Percentiles rank a stretch among this genome's conserved stretches.
These are phyloP conservation scores for Plenodomus lindquistii DNA, from an alignment of 2,329 filamentous ascomycete genomes.

Conservation along the genomic window DNA sequence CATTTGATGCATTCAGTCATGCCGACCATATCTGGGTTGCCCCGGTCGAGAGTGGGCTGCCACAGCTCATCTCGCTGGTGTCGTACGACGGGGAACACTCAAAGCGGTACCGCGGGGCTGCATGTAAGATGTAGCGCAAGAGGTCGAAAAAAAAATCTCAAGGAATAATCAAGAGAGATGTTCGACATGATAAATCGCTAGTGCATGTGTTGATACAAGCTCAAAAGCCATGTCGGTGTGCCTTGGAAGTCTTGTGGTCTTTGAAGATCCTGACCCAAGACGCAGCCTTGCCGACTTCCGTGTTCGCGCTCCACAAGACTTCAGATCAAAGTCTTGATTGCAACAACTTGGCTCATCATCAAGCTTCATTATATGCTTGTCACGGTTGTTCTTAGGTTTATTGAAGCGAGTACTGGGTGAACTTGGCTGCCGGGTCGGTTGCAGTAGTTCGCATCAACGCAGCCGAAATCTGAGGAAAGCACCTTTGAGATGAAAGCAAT, in stretches of 20 bases:
- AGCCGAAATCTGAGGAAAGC: too few relatives aligned
- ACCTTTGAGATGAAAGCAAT: too few relatives aligned
- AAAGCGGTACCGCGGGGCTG: too few relatives aligned
- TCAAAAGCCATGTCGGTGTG: background rate
- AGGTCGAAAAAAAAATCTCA: too few relatives aligned
- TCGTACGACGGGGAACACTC: too few relatives aligned
- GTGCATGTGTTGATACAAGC: background rate
- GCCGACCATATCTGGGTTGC: too few relatives aligned
- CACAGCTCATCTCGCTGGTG: too few relatives aligned
- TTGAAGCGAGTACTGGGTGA: background rate
- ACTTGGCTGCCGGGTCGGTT: background rate
- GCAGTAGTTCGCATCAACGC: background rate
- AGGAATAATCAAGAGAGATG: too few relatives aligned
- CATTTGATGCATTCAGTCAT: too few relatives aligned
- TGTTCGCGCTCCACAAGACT: background rate
- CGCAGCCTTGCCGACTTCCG: background rate
- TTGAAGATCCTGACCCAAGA: background rate
- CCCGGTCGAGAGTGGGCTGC: too few relatives aligned
- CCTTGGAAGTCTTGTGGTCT: background rate
- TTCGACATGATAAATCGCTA: too few relatives aligned
- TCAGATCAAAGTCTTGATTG: background rate
- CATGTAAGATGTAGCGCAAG: too few relatives aligned
- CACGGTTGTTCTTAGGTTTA: background rate
- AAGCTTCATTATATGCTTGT: background rate
- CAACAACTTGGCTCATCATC: background rate